Conservation (phyloP, 2,329 filamentous ascomycete species). For the Talaromyces sp. region DNA sequence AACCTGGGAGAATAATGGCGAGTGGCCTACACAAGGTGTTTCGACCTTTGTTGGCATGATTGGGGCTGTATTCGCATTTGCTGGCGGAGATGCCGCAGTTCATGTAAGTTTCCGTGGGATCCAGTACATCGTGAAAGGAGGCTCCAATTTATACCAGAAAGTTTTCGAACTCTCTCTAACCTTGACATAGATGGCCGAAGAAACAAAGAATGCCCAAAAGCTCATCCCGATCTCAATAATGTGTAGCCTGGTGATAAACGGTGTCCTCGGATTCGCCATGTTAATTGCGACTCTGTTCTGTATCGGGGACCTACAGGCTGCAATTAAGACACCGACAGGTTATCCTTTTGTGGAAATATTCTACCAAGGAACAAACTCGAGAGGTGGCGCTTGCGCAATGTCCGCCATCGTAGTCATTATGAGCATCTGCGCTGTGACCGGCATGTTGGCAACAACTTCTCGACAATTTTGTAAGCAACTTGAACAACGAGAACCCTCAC, state of each 20-base stretch:
- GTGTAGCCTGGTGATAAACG: conserved; percentile 32
- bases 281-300: conserved; percentile 33
- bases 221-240: conserved; percentile 36
- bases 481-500: neutral
- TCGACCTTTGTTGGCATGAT: conserved; percentile 24
- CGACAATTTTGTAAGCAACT: conserved; percentile 26
- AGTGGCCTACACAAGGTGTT: conserved; percentile 20
- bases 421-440: conserved; percentile 26
- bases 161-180: conserved; percentile 12
- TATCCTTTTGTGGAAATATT: conserved; percentile 42
- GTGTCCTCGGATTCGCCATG: conserved; percentile 32
- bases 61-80: conserved; percentile 21
- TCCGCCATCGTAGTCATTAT: conserved; percentile 30
- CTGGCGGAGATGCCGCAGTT: conserved; percentile 23
- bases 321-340: conserved; percentile 28
- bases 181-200: conserved; percentile 33
- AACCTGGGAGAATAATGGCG: conserved; percentile 21
- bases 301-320: conserved; percentile 30
- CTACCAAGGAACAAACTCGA: conserved; percentile 39
- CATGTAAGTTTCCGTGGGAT: conserved; percentile 19
- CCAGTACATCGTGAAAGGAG: neutral
- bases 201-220: conserved; percentile 33
- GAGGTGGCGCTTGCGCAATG: conserved; percentile 28
- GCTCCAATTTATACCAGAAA: neutral
- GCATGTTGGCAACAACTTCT: conserved; percentile 27